These are phyloP conservation scores for Calonectria honghensis DNA, from an alignment of 2,329 filamentous ascomycete species.

Conservation along the genomic window DNA sequence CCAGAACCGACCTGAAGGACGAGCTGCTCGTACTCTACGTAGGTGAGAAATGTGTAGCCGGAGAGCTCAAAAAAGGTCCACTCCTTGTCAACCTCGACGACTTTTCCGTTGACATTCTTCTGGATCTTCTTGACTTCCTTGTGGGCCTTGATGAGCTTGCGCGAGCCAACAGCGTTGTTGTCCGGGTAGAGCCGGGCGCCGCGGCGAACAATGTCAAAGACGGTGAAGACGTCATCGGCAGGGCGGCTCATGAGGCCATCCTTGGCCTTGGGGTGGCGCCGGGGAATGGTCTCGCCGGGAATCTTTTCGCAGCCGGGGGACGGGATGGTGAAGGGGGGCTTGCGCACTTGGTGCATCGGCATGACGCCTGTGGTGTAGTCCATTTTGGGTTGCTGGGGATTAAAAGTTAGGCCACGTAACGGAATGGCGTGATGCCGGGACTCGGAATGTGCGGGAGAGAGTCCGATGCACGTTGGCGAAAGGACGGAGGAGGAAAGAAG, in stretches of 20 bases:
- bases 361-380: constrained; percentile 64
- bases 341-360: constrained; percentile 76
- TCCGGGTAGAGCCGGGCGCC: constrained; percentile 78
- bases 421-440: neutral
- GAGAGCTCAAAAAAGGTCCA: constrained; percentile 93
- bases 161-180: constrained; percentile 79
- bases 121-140: constrained; percentile 90
- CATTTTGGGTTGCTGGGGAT: neutral
- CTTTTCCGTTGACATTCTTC: constrained; percentile 87
- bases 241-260: constrained; percentile 81
- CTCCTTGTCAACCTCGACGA: constrained; percentile 88
- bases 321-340: constrained; percentile 85
- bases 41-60: constrained; percentile 83
- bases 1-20: constrained; percentile 82
- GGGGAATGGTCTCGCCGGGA: constrained; percentile 88
- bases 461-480: neutral
- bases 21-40: constrained; percentile 84
- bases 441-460: neutral
- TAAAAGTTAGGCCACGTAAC: constrained; percentile 10
- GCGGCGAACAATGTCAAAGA: constrained; percentile 85
- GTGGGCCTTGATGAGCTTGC: constrained; percentile 85
- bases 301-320: constrained; percentile 79
- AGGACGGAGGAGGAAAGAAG: neutral
- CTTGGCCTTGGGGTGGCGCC: constrained; percentile 81
- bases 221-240: constrained; percentile 80